Percentiles rank a stretch among this genome's conserved stretches.
Conservation (phyloP, 805 yeast genomes). For the Spathaspora hagerdaliae region DNA sequence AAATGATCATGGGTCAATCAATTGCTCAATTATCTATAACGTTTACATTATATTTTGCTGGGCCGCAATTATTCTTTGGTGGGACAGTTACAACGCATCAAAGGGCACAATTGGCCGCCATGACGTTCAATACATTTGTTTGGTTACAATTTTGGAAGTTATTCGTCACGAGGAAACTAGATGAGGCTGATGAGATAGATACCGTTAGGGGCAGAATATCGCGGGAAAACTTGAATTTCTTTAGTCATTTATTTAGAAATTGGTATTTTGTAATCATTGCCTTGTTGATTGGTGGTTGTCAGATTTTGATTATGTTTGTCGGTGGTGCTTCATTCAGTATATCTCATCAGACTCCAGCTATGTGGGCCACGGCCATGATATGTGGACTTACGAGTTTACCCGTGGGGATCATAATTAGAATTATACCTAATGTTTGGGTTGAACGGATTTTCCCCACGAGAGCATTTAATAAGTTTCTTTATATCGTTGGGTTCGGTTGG, state of each 20-base stretch:
- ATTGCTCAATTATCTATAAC: constrained; percentile 74
- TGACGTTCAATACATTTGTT: constrained; percentile 94
- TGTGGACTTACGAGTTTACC: constrained; percentile 84
- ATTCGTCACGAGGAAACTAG: constrained; percentile 85
- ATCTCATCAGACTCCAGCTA: constrained; percentile 69
- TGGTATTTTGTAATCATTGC: constrained; percentile 76
- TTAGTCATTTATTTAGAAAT: constrained; percentile 77
- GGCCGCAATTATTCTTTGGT: constrained; percentile 50
- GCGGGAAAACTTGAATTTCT: too few relatives aligned
- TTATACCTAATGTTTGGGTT: constrained; percentile 79
- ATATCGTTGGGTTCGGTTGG: constrained; percentile 35
- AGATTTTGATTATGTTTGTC: constrained; percentile 87
- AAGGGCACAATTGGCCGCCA: constrained; percentile 62
- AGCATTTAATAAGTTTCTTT: constrained; percentile 37
- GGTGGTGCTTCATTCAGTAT: constrained; percentile 96
- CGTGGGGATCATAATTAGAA: constrained; percentile 68
- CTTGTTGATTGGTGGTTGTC: constrained; percentile 73
- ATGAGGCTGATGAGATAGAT: constrained; percentile 72
- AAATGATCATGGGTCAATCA: constrained; percentile 92
- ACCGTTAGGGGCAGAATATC: constrained; percentile 59
- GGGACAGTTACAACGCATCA: constrained; percentile 37
- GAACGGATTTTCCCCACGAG: constrained; percentile 60
- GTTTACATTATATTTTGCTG: constrained; percentile 77
- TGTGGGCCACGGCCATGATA: constrained; percentile 86
- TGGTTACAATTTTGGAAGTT: constrained; percentile 97